These are phyloP conservation scores for Filobasidium uniguttulatum DNA, from an alignment of 1,284 basidiomycete genomes.

Conservation along the genomic window DNA sequence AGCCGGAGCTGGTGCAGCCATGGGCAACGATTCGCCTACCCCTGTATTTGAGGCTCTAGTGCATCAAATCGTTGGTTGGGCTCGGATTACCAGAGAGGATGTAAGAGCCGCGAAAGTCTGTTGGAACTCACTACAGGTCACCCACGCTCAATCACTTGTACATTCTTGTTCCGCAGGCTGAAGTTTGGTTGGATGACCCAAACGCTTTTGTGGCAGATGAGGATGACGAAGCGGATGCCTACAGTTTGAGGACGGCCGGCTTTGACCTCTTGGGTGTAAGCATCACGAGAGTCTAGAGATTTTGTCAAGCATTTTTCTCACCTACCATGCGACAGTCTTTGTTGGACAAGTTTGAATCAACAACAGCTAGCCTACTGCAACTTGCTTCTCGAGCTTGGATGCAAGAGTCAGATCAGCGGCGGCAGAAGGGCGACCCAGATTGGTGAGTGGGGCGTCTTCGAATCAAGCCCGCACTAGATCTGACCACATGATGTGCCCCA, in stretches of 20 bases:
- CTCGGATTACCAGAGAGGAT: conserved; percentile 79
- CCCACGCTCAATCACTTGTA: too few species aligned
- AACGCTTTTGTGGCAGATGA: conserved; percentile 90
- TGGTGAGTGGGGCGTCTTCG: conserved; percentile 27
- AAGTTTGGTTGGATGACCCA: conserved; percentile 74
- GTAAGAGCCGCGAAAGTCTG: conserved; percentile 40
- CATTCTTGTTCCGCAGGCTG: conserved; percentile 49
- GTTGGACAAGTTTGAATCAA: conserved; percentile 51
- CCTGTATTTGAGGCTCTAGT: conserved; percentile 44
- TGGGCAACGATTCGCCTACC: conserved; percentile 36
- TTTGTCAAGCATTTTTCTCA: conserved; percentile 1
- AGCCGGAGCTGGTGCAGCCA: conserved; percentile 17
- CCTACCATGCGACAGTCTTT: conserved; percentile 44
- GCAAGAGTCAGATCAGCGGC: conserved; percentile 23
- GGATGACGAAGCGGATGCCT: conserved; percentile 73
- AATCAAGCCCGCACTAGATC: background rate
- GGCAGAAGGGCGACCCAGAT: conserved; percentile 25
- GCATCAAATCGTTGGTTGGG: conserved; percentile 52
- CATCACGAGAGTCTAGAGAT: conserved; percentile 6
- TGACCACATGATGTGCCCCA: background rate
- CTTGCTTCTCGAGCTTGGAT: conserved; percentile 42
- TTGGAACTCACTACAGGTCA: too few species aligned
- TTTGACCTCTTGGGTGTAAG: conserved; percentile 69
- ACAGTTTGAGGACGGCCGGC: conserved; percentile 67
- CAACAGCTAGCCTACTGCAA: conserved; percentile 49